Percentiles rank a stretch among this genome's conserved stretches.
Conservation (phyloP, 2,329 filamentous ascomycete species). For the Colletotrichum filicis region DNA sequence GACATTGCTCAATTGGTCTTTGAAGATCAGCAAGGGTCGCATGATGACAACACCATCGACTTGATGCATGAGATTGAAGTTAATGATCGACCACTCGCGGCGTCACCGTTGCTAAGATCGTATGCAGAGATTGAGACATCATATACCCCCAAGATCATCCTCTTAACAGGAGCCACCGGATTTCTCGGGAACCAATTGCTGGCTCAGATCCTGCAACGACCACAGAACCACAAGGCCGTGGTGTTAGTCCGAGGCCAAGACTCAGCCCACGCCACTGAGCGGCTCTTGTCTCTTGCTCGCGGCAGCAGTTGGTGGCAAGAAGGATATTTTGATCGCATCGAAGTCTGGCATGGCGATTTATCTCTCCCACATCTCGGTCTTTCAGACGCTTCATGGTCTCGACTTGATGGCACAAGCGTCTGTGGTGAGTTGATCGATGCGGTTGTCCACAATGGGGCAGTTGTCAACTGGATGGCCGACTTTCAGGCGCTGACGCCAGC, state of each 20-base stretch:
- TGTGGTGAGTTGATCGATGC: constrained; percentile 6
- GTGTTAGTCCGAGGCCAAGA: constrained; percentile 30
- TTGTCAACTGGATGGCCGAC: constrained; percentile 31
- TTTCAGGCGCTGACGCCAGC: constrained; percentile 13
- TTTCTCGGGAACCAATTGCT: constrained; percentile 35
- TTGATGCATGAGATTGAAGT: constrained; percentile 17
- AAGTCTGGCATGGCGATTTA: constrained; percentile 31
- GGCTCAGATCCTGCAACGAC: constrained; percentile 15
- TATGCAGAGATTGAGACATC: too few species aligned
- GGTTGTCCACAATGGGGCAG: constrained; percentile 27
- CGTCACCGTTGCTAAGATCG: neutral
- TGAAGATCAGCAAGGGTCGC: neutral
- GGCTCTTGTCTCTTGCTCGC: constrained; percentile 26
- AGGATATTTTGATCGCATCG: neutral
- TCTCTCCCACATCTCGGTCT: constrained; percentile 14
- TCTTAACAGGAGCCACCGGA: constrained; percentile 34
- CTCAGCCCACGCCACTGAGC: constrained; percentile 18
- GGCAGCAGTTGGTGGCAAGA: constrained; percentile 37
- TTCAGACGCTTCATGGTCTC: neutral
- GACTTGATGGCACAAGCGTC: constrained; percentile 10
- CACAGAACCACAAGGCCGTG: constrained; percentile 5
- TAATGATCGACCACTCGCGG: constrained; percentile 2
- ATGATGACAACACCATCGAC: neutral
- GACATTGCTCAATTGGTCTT: constrained; percentile 16
- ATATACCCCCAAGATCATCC: neutral